Evolutionary conservation across 352 stramenopile species (phyloP), one percentile per base, ranked within the genome.

Genomic region (Globisporangium barbulae): DNA sequence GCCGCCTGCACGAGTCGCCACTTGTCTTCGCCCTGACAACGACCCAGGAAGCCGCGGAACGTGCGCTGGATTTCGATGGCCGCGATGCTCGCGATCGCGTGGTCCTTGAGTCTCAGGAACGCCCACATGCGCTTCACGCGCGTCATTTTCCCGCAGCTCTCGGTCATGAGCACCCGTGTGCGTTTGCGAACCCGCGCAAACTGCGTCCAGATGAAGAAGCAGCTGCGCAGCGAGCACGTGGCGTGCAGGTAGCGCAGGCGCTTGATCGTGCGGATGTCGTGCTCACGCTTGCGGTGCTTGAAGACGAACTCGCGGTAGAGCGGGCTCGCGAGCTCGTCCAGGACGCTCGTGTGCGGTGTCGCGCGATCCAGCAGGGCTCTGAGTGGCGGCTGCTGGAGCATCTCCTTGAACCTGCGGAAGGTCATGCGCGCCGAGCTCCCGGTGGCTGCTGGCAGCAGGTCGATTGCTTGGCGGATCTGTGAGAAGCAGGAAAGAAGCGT

Each of bases 1-100:
- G 67, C 79, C 17, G 80, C 80, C 64, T 90, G 78, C 1, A 91
- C 67, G 21, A 75, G 69, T 22, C 28, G 57, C 70, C 73, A 83
- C 25, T 72, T 61, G 9, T 72, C 65, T 19, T 72, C 62, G 5
- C 78, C 78, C 7, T 63, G 31, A 7, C 72, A 68, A 15, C 83
- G 67, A 0, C 77, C 80, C 4, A 65, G 50, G 60, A 79, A 76
- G 4, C 83, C 80, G 9, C 83, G 80, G 60, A 78, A 79, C 21
- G 81, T 68, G 5, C 80, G 77, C 53, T 91, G 83, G 59, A 91
- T 85, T 49, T 90, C 83, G 5, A 84, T 68, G 22, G 79, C 80
- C 25, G 80, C 83, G 10, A 86, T 81, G 28, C 65, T 81, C 49
- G 56, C 59, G 31, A 91, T 72, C 22, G 80, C 73, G 25, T 74